Base-by-base conservation (phyloP, 2,329 filamentous ascomycete species). In the Zymoseptoria tritici region DNA sequence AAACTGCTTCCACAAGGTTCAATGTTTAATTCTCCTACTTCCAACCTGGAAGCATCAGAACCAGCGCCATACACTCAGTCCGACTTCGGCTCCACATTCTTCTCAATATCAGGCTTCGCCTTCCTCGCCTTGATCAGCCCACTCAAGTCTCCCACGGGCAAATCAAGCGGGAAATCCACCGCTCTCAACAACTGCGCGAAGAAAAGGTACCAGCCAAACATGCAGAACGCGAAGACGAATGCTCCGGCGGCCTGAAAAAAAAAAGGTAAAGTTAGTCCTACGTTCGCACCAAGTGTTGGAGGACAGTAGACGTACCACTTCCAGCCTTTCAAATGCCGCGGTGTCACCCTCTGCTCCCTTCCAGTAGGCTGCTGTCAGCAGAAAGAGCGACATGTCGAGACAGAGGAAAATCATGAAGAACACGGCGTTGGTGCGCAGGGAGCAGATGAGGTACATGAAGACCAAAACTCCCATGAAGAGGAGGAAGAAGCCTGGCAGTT, bases 391-490 rank as follows among this genome's bases (percentile, higher is more conserved):
- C 2, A 58, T 42, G 16, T 59, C 55, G 29, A 64, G 61, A 21
- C 52, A 59, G 19, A 58, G 57, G 50, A 66, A 64, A 22, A 66
- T 57, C 20, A 60, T 20, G 26, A 63, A 57, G 56, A 64, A 66
- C 8, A 64, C 56, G 24, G 64, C 46, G 57, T 66, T 66, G 6
- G 62, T 64, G 6, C 64, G 62, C 21, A 64, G 57, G 19, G 62
- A 57, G 59, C 64, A 64, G 56, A 66, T 51, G 52, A 57, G 62
- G 59, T 64, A 66, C 52, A 60, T 60, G 22, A 66, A 61, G 53
- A 62, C 59, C 8, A 64, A 19, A 21, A 66, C n/a, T 24, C 22
- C 22, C 22, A 53, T 19, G 16, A 53, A 53, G 16, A 53, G 21
- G 22, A 53, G 22, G 29, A 29, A 22, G 22, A 53, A 53, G 4